These are phyloP conservation scores for Chaetomium olivaceum DNA, from an alignment of 2,329 filamentous ascomycete genomes.

Conservation along the genomic window DNA sequence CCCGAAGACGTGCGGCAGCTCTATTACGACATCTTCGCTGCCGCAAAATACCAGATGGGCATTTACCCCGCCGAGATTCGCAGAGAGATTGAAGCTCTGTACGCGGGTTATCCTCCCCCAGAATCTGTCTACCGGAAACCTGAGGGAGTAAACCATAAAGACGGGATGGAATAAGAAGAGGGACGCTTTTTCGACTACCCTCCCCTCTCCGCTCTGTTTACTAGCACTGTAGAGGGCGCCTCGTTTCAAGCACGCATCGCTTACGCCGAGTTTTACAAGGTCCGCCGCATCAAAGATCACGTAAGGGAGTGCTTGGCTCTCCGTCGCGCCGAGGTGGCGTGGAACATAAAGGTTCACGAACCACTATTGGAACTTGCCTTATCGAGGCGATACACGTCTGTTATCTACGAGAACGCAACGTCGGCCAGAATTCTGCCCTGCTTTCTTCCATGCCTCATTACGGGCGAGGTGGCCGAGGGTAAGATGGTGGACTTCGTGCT, in stretches of 20 bases:
- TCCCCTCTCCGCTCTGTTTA: no score
- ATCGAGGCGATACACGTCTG: background rate
- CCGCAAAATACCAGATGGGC: background rate
- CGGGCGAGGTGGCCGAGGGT: constrained; percentile 11
- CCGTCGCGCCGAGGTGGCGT: background rate
- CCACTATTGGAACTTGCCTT: background rate
- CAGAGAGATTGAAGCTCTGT: constrained; percentile 11
- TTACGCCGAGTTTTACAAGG: background rate
- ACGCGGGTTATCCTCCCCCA: constrained; percentile 7
- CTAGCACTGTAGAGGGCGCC: no score
- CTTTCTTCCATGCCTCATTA: constrained; percentile 17
- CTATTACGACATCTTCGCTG: constrained; percentile 12
- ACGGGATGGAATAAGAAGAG: no score
- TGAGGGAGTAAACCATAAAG: background rate
- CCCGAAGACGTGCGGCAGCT: constrained; percentile 16
- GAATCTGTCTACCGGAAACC: constrained; percentile 8
- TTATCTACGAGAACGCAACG: background rate
- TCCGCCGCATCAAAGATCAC: background rate
- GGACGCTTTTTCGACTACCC: no score
- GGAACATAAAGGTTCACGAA: background rate
- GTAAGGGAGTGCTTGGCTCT: background rate
- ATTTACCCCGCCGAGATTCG: constrained; percentile 21
- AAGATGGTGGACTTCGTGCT: constrained; percentile 19
- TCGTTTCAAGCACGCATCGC: no score
- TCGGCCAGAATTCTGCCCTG: constrained; percentile 1